Conservation (phyloP, 148 eudicot species). For the Heliosperma pusillum region DNA sequence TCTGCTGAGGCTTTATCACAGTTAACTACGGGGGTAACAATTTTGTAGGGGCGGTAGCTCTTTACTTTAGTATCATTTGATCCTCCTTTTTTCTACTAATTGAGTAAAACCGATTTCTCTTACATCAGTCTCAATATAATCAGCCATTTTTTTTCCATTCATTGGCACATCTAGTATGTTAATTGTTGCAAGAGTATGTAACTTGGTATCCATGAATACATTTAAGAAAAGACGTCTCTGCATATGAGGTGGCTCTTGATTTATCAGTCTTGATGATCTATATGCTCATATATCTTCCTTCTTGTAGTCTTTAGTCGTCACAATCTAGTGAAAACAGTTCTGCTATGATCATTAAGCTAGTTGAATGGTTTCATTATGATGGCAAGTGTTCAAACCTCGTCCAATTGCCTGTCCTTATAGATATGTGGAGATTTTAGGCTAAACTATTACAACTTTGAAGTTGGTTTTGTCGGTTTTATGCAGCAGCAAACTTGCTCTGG, state of each 20-base stretch:
- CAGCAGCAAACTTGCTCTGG: conserved; percentile 44
- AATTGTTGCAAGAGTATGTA: not conserved
- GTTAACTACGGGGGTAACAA: too few species aligned
- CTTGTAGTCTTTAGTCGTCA: too few species aligned
- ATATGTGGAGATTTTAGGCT: not conserved
- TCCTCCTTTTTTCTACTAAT: not conserved
- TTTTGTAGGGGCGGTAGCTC: too few species aligned
- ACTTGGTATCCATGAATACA: not conserved
- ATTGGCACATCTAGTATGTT: not conserved
- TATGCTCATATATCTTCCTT: too few species aligned
- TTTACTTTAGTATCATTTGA: too few species aligned
- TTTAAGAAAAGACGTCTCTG: too few species aligned
- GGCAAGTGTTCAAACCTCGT: not conserved
- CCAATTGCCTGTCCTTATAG: not conserved
- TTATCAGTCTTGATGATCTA: too few species aligned
- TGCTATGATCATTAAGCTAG: not conserved
- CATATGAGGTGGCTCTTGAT: not conserved
- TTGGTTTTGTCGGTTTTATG: conserved; percentile 21
- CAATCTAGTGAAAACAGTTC: too few species aligned
- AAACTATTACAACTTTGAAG: not conserved
- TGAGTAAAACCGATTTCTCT: not conserved
- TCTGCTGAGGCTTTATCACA: too few species aligned
- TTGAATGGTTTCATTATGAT: not conserved
- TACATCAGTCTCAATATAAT: not conserved
- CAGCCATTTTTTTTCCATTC: too few species aligned